These are phyloP conservation scores for Candida easanensis DNA, from an alignment of 805 yeast genomes.

Conservation along the genomic window DNA sequence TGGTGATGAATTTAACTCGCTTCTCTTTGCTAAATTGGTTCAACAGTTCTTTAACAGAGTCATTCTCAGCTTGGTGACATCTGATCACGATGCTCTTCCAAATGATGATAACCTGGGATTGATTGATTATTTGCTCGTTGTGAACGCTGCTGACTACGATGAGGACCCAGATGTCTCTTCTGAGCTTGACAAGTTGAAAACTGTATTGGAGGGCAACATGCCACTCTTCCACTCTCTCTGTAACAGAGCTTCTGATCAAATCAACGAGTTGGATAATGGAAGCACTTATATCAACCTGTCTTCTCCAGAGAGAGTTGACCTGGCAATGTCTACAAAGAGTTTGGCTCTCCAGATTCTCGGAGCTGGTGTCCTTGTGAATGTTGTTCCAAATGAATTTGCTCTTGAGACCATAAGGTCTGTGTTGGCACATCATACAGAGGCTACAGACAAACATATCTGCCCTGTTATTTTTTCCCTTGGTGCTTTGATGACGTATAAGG, in stretches of 20 bases:
- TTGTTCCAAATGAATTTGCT: conserved; percentile 42
- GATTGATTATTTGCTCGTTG: conserved; percentile 9
- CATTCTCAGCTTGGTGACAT: conserved; percentile 8
- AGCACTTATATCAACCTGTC: conserved; percentile 53
- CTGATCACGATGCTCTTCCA: background rate
- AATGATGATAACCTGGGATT: background rate
- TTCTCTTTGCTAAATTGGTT: conserved; percentile 29
- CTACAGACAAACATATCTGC: conserved; percentile 51
- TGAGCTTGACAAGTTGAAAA: conserved; percentile 18
- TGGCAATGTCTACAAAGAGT: conserved; percentile 55
- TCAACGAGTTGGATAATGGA: conserved; percentile 48
- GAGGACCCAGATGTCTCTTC: conserved; percentile 24
- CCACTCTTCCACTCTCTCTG: conserved; percentile 17
- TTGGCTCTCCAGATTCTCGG: conserved; percentile 59
- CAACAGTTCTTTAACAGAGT: conserved; percentile 20
- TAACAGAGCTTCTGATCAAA: conserved; percentile 21
- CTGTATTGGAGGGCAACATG: conserved; percentile 16
- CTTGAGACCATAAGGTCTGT: conserved; percentile 47
- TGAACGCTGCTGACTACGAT: conserved; percentile 22
- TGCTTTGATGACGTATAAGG: conserved; percentile 44
- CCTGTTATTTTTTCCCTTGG: conserved; percentile 53
- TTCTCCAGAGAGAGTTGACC: conserved; percentile 42
- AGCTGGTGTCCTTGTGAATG: conserved; percentile 48
- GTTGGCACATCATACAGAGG: conserved; percentile 49
- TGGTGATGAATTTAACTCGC: conserved; percentile 36